phyloP scores from a whole-genome alignment of 2,329 filamentous ascomycete genomes.

The Thelonectria discophora region DNA sequence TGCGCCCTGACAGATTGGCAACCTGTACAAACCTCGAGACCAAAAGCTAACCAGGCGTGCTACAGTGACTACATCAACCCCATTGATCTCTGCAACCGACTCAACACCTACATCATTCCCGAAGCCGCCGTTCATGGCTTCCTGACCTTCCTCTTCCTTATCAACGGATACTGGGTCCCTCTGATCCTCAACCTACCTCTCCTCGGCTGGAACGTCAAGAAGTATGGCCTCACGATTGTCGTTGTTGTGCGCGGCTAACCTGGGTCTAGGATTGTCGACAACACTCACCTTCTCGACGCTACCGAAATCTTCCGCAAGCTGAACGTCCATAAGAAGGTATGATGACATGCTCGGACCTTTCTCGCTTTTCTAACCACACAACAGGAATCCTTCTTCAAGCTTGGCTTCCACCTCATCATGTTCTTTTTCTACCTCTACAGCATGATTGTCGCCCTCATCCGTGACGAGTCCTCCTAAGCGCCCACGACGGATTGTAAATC shows the following conservation, averaged over 20 bases:
- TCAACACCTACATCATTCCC: conserved; percentile 99
- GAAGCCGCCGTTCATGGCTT: conserved; percentile 98
- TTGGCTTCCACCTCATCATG: conserved; percentile 98
- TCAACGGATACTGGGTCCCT: conserved; percentile 98
- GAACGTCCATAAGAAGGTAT: conserved; percentile 98
- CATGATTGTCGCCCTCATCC: conserved; percentile 97
- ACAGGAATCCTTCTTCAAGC: conserved; percentile 98
- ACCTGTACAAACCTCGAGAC: conserved; percentile 11
- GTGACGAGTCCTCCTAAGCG: conserved; percentile 85
- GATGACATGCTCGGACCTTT: neutral
- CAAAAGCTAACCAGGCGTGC: conserved; percentile 29
- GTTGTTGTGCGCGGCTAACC: conserved; percentile 33
- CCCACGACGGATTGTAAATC: conserved; percentile 29
- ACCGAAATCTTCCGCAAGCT: conserved; percentile 99
- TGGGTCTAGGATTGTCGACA: conserved; percentile 83
- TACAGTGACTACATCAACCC: conserved; percentile 98
- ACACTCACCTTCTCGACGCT: conserved; percentile 94
- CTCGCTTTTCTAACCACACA: conserved; percentile 36
- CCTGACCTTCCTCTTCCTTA: conserved; percentile 92
- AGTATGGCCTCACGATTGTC: conserved; percentile 69
- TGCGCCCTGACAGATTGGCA: conserved; percentile 29
- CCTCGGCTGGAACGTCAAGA: conserved; percentile 94
- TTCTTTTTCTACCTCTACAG: conserved; percentile 99
- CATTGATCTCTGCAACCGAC: conserved; percentile 99
- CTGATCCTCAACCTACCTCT: conserved; percentile 92